Base-by-base conservation (phyloP, 2,329 filamentous ascomycete genomes). In the Clarireedia hainanense region DNA sequence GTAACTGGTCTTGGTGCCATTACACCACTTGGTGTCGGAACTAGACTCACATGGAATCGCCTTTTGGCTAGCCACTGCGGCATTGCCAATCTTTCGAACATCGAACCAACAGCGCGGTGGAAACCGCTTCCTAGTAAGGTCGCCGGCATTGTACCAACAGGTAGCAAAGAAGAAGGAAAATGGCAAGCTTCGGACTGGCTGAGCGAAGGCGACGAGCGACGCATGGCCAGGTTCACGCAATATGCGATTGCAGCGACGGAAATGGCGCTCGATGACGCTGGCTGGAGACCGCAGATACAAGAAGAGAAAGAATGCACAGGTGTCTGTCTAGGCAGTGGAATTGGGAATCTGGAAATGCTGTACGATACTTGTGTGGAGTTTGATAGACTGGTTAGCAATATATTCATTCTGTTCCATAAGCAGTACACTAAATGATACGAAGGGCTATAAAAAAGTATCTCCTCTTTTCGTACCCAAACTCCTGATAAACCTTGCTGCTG, bases 371-470 rank as follows among this genome's bases (percentile, higher is more conserved):
- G 88, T 56, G 67, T 96, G 50, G 83, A 81, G 1, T 95, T 88
- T 68, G 79, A 88, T 34, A 77, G 81, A 71, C 83, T 83, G 57
- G 89, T 92, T 52, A 64, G 65, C 37, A 57, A 30, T 46, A 15
- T 14, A 50, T 23, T 17, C 30, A 43, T 17, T 45, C 17, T 20
- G 23, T 34, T n/a, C 27, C 9, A 30, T 6, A 30, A 52, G 45
- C 57, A 37, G 23, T 55, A 57, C 58, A 64, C 62, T 65, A 55
- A 64, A 59, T 42, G 49, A 34, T 27, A 52, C 58, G 37, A 52
- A 94, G 89, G 92, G 92, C 61, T 95, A 96, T 70, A 89, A 83
- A 64, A 96, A 94, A 67, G 88, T 97, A 2, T 95, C 91, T 36
- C 94, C 94, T 1, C 75, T 96, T 3, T 97, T 99, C 68, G 91